phyloP scores from a whole-genome alignment of 2,329 filamentous ascomycete genomes.

The Colletotrichum sp. region DNA sequence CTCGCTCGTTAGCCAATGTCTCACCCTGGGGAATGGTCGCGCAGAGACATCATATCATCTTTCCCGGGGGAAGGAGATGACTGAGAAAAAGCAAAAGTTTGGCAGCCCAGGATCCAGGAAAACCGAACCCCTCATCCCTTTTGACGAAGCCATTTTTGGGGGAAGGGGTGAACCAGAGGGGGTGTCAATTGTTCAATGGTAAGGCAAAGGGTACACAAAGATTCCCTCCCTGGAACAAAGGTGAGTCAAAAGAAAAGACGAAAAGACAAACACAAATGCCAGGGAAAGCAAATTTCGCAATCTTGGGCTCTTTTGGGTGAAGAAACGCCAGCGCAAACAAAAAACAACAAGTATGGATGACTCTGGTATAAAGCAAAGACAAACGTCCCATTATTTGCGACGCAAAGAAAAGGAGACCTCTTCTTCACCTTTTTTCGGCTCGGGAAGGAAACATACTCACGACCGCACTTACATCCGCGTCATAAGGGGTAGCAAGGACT shows the following conservation, averaged over 20 bases:
- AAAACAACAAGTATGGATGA: not conserved
- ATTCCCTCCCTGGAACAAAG: conserved; percentile 1
- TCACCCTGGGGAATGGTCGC: conserved; percentile 1
- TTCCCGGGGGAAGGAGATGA: not conserved
- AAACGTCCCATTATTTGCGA: not conserved
- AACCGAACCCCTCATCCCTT: not conserved
- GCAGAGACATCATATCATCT: not conserved
- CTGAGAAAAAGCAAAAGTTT: not conserved
- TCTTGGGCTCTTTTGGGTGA: not conserved
- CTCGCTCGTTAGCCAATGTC: not conserved
- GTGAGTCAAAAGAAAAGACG: not conserved
- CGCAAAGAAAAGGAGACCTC: not conserved
- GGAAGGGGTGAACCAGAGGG: not conserved
- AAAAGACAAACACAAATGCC: not conserved
- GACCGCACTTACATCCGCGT: not conserved
- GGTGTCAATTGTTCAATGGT: not conserved
- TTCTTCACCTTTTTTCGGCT: not conserved
- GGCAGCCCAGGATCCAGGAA: not conserved
- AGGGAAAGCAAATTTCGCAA: conserved; percentile 9
- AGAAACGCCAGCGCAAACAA: not conserved
- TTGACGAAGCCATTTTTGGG: not conserved
- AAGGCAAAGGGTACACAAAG: not conserved
- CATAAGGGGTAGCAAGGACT: not conserved
- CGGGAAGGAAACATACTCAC: not conserved
- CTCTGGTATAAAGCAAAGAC: not conserved